These are phyloP conservation scores for Psilocybe azurescens DNA, from an alignment of 768 basidiomycete species.

Conservation along the genomic window DNA sequence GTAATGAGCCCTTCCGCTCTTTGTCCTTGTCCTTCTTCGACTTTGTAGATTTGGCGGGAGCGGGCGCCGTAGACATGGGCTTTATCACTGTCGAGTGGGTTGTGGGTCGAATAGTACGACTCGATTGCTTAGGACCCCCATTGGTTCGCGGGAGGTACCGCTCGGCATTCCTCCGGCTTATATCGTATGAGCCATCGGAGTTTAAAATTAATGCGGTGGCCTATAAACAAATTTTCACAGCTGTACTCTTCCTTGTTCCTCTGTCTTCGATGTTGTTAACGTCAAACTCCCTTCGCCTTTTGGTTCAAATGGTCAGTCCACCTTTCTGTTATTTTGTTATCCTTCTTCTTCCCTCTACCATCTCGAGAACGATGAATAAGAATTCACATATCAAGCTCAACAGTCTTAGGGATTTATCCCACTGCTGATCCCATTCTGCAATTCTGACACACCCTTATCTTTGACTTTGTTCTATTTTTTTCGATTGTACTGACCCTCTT, in stretches of 20 bases:
- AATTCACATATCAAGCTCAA: slow-evolving; percentile 70
- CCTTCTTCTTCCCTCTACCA: slow-evolving; percentile 7
- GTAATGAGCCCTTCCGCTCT: slow-evolving; percentile 35
- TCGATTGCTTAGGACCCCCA: neutral
- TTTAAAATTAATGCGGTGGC: neutral
- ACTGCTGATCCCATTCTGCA: slow-evolving; percentile 65
- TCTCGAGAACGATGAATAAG: slow-evolving; percentile 50
- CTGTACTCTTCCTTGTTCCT: neutral
- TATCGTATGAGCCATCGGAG: slow-evolving; percentile 8
- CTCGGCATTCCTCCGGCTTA: neutral
- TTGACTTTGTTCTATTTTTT: neutral
- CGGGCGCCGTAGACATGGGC: slow-evolving; percentile 28
- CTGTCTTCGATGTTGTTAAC: neutral
- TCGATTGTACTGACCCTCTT: slow-evolving; percentile 1
- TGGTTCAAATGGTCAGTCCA: slow-evolving; percentile 5
- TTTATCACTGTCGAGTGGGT: neutral
- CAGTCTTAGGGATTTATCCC: slow-evolving; percentile 57
- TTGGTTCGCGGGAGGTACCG: neutral
- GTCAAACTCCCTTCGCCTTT: neutral
- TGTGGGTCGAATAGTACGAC: neutral
- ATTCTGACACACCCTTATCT: slow-evolving; percentile 46
- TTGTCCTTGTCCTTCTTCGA: slow-evolving; percentile 41
- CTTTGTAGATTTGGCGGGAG: slow-evolving; percentile 33
- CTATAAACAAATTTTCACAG: neutral
- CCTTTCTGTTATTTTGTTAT: slow-evolving; percentile 4